These are phyloP conservation scores for Macrocystidia cucumis DNA, from an alignment of 1,284 basidiomycete genomes.

Conservation along the genomic window DNA sequence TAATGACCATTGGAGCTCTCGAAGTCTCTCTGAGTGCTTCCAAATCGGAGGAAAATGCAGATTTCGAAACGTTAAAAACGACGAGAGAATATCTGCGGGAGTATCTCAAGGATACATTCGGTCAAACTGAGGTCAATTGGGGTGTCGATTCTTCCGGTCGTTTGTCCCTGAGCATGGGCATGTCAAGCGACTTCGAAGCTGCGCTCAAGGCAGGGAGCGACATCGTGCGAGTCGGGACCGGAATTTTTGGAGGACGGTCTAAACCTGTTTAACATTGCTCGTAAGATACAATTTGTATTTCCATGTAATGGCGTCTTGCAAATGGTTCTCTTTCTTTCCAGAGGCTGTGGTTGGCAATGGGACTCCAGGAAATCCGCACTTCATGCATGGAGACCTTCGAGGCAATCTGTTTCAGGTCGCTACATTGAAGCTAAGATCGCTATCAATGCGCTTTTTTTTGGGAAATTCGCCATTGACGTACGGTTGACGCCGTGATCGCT, in stretches of 20 bases:
- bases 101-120: conserved; percentile 29
- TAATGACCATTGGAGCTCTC: conserved; percentile 96
- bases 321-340: too few relatives aligned
- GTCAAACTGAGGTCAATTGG: conserved; percentile 30
- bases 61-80: conserved; percentile 70
- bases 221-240: conserved; percentile 87
- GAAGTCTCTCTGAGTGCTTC: conserved; percentile 55
- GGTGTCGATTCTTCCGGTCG: conserved; percentile 41
- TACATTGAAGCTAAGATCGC: too few relatives aligned
- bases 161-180: conserved; percentile 92
- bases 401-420: too few relatives aligned
- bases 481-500: too few relatives aligned
- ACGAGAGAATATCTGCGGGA: conserved; percentile 54
- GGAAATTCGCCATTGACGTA: too few relatives aligned
- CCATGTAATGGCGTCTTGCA: too few relatives aligned
- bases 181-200: conserved; percentile 92
- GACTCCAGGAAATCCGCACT: too few relatives aligned
- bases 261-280: conserved; percentile 31
- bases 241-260: conserved; percentile 77
- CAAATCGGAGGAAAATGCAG: conserved; percentile 66
- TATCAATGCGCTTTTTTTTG: too few relatives aligned
- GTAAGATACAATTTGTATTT: conserved; percentile 3
- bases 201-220: conserved; percentile 82
- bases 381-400: too few relatives aligned
- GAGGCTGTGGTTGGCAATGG: too few relatives aligned